Conservation (phyloP, 192 early-diverging fungal genomes). For the Umbelopsis sp. region DNA sequence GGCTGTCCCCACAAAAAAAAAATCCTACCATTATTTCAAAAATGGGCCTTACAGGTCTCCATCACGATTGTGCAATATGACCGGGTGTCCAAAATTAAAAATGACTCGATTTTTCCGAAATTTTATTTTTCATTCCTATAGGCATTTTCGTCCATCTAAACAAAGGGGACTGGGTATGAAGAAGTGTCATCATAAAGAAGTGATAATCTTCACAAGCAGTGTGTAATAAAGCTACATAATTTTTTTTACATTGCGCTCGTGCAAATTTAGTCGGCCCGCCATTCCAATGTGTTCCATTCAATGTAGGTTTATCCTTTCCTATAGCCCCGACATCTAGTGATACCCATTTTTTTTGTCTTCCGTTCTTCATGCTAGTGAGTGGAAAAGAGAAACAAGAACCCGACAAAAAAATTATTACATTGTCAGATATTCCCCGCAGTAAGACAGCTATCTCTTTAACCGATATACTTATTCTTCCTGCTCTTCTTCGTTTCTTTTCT, state of each 20-base stretch:
- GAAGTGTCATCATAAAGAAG: neutral
- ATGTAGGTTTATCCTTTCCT: neutral
- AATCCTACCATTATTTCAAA: neutral
- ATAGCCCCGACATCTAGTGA: slow-evolving; percentile 13
- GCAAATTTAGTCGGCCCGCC: slow-evolving; percentile 19
- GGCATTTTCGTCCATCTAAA: neutral
- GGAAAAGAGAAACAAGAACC: neutral
- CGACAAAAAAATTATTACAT: slow-evolving; percentile 4
- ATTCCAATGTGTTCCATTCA: neutral
- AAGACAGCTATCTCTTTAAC: slow-evolving; percentile 3
- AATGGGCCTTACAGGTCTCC: neutral
- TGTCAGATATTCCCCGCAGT: slow-evolving; percentile 18
- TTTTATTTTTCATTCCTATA: neutral
- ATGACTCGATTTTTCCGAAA: neutral
- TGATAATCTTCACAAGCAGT: slow-evolving; percentile 15
- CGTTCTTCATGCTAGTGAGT: neutral
- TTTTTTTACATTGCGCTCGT: slow-evolving; percentile 13
- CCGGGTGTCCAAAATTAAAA: slow-evolving; percentile 1
- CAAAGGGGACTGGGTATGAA: neutral
- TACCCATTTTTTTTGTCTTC: slow-evolving; percentile 11
- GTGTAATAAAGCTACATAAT: neutral
- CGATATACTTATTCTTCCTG: neutral
- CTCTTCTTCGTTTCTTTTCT: neutral
- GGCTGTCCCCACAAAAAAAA: neutral
- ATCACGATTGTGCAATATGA: neutral